phyloP scores from a whole-genome alignment of 192 early-diverging fungal species.

The Gaertneriomyces semiglobifer region DNA sequence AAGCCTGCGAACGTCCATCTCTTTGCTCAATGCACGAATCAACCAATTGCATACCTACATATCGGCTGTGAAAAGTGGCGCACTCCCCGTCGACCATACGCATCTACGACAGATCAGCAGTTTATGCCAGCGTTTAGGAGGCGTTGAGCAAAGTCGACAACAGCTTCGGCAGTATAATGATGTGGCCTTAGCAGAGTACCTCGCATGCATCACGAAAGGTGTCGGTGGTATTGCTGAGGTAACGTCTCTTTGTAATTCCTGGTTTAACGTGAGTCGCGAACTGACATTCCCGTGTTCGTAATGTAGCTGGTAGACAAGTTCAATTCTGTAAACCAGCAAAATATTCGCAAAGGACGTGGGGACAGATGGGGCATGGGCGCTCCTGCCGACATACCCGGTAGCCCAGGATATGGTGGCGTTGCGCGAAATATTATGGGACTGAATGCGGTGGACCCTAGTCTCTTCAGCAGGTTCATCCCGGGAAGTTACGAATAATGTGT shows the following conservation, averaged over 20 bases:
- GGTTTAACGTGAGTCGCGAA: slow-evolving; percentile 2
- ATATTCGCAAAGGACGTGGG: no score
- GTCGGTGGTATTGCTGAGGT: slow-evolving; percentile 65
- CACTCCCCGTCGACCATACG: background rate
- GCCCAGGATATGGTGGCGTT: no score
- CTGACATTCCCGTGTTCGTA: background rate
- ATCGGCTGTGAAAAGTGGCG: slow-evolving; percentile 65
- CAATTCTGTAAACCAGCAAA: slow-evolving; percentile 20
- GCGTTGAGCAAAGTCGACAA: slow-evolving; percentile 65
- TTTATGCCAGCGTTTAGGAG: slow-evolving; percentile 33
- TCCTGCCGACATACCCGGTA: no score
- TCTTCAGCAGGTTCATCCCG: no score
- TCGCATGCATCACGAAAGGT: slow-evolving; percentile 76
- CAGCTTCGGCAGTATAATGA: slow-evolving; percentile 74
- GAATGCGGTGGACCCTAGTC: no score
- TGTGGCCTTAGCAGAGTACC: slow-evolving; percentile 69
- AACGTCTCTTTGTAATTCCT: background rate
- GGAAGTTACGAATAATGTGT: no score
- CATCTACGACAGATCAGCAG: background rate
- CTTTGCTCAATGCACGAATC: slow-evolving; percentile 74
- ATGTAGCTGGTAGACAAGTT: slow-evolving; percentile 48
- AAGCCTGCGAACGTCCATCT: slow-evolving; percentile 74
- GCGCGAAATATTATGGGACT: no score
- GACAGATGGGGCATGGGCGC: no score
- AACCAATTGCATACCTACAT: slow-evolving; percentile 69